phyloP scores from a whole-genome alignment of 2,329 filamentous ascomycete species.

The Biscogniauxia sp. region DNA sequence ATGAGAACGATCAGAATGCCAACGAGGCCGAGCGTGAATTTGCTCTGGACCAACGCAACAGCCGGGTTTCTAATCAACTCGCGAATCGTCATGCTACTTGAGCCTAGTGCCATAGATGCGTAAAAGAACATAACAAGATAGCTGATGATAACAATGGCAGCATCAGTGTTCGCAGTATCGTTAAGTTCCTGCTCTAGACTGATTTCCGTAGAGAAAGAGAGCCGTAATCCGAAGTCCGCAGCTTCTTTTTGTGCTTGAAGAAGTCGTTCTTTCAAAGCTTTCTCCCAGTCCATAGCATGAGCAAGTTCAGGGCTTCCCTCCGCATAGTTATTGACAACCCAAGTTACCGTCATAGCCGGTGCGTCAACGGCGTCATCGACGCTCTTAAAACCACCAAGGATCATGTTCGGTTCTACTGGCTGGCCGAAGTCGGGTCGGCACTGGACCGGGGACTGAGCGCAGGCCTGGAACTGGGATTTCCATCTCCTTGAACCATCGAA shows the following conservation, averaged over 20 bases:
- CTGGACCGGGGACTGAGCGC: slow-evolving; percentile 74
- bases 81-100: slow-evolving; percentile 73
- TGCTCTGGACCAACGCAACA: slow-evolving; percentile 87
- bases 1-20: slow-evolving; percentile 95
- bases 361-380: slow-evolving; percentile 68
- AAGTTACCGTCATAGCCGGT: slow-evolving; percentile 81
- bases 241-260: slow-evolving; percentile 81
- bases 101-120: slow-evolving; percentile 87
- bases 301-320: slow-evolving; percentile 70
- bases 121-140: slow-evolving; percentile 99
- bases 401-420: slow-evolving; percentile 79
- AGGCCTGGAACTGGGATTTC: slow-evolving; percentile 69
- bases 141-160: slow-evolving; percentile 93
- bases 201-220: slow-evolving; percentile 95
- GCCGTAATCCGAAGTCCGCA: slow-evolving; percentile 68
- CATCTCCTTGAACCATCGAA: slow-evolving; percentile 71
- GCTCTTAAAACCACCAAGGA: slow-evolving; percentile 76
- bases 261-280: slow-evolving; percentile 70
- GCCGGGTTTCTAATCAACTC: slow-evolving; percentile 80
- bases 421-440: slow-evolving; percentile 89
- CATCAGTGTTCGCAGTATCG: slow-evolving; percentile 97
- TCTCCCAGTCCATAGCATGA: slow-evolving; percentile 86
- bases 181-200: slow-evolving; percentile 94
- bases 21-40: slow-evolving; percentile 91
- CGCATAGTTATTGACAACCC: slow-evolving; percentile 86